Percentiles rank a stretch among this genome's conserved stretches.
Conservation (phyloP, 768 basidiomycete species). For the Psilocybe cyanescens region DNA sequence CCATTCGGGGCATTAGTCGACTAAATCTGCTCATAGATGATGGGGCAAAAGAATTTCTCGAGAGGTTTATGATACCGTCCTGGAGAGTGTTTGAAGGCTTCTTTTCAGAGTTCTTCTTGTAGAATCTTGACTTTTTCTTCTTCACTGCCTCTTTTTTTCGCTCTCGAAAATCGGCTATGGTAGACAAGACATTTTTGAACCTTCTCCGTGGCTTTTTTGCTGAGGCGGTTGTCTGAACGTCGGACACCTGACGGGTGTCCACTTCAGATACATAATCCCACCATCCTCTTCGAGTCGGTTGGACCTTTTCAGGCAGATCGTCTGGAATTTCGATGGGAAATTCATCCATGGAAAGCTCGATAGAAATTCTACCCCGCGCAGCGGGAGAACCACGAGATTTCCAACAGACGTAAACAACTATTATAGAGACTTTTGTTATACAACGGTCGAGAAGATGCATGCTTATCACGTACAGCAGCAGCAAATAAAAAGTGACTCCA, state of each 20-base stretch:
- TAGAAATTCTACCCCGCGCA: slow-evolving; percentile 58
- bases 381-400: slow-evolving; percentile 52
- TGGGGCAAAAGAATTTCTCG: slow-evolving; percentile 24
- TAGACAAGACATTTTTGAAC: not conserved
- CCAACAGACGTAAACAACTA: slow-evolving; percentile 61
- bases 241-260: not conserved
- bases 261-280: slow-evolving; percentile 55
- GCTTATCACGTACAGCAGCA: slow-evolving; percentile 53
- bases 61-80: not conserved
- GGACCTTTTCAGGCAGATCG: slow-evolving; percentile 23
- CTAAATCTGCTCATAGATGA: slow-evolving; percentile 43
- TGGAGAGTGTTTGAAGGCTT: slow-evolving; percentile 3
- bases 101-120: not conserved
- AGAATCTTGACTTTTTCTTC: not conserved
- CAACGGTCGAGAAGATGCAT: not conserved
- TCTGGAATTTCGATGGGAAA: slow-evolving; percentile 33
- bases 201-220: not conserved
- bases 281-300: slow-evolving; percentile 46
- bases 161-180: not conserved
- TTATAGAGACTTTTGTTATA: not conserved
- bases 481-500: slow-evolving; percentile 61
- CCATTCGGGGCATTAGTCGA: slow-evolving; percentile 54
- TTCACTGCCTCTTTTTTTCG: not conserved
- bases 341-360: slow-evolving; percentile 50
- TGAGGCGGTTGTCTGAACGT: not conserved